Evolutionary conservation across 257 asterid genomes (phyloP).

Genomic region (Solanum sejunctum): DNA sequence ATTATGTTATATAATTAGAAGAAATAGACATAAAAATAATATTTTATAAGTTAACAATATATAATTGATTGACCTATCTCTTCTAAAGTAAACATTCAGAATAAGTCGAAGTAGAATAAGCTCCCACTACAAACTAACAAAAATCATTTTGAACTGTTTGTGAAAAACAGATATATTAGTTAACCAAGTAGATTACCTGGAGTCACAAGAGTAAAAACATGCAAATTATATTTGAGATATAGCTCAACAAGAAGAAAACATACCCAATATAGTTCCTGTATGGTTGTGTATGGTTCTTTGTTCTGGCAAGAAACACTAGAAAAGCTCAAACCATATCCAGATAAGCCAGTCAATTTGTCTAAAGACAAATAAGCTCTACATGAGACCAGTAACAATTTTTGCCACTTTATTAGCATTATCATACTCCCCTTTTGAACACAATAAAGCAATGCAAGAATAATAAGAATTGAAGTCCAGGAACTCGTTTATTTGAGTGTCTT

Average conservation of each 20-base stretch:
- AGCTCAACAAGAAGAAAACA: not conserved
- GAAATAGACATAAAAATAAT: not conserved
- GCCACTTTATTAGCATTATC: constrained; percentile 52
- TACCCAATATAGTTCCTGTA: not conserved
- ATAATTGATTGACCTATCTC: not conserved
- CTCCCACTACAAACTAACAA: not conserved
- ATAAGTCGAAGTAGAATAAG: not conserved
- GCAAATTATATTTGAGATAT: not conserved
- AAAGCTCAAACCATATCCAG: not conserved
- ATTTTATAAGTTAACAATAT: not conserved
- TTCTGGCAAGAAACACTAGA: not conserved
- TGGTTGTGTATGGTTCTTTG: not conserved
- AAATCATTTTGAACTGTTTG: not conserved
- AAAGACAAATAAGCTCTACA: constrained; percentile 9
- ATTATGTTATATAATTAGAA: not conserved
- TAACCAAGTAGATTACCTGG: not conserved
- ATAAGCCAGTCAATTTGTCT: not conserved
- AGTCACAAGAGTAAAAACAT: not conserved
- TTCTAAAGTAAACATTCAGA: not conserved
- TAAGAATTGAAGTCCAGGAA: constrained; percentile 43
- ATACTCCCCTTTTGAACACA: constrained; percentile 59
- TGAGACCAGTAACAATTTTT: constrained; percentile 25
- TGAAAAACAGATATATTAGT: not conserved
- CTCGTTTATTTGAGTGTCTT: constrained; percentile 18
- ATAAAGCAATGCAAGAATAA: constrained; percentile 40